A percentile compares a stretch with the other conserved stretches of the same genome.
These are phyloP conservation scores for Buddleja alternifolia DNA, from an alignment of 257 asterid genomes.

Conservation along the genomic window DNA sequence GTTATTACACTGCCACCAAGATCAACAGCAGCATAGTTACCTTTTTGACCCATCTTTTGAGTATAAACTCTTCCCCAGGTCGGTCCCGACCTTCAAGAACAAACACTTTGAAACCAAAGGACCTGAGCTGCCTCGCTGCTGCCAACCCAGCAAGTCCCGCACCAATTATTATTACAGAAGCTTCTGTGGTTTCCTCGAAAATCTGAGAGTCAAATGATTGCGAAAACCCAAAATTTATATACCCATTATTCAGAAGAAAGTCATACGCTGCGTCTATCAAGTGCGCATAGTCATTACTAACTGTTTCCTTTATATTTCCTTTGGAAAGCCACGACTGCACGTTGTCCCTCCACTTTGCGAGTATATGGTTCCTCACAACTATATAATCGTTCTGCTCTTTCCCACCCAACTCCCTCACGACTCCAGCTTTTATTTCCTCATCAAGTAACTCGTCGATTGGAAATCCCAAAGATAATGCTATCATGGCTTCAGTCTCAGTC, in stretches of 20 bases:
- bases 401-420: constrained; percentile 64
- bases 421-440: constrained; percentile 70
- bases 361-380: constrained; percentile 83
- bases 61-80: constrained; percentile 89
- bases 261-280: constrained; percentile 67
- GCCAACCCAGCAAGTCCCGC: constrained; percentile 83
- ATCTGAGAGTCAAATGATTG: constrained; percentile 46
- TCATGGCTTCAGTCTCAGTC: constrained; percentile 77
- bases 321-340: constrained; percentile 69
- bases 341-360: constrained; percentile 72
- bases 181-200: constrained; percentile 50
- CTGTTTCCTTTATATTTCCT: constrained; percentile 70
- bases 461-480: constrained; percentile 79
- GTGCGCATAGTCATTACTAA: constrained; percentile 63
- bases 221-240: constrained; percentile 76
- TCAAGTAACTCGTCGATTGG: constrained; percentile 77
- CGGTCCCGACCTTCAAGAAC: constrained; percentile 79
- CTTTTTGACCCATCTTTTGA: constrained; percentile 62
- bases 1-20: constrained; percentile 90
- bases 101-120: constrained; percentile 73
- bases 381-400: constrained; percentile 84
- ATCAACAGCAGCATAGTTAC: constrained; percentile 64
- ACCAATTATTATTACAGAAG: constrained; percentile 73
- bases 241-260: constrained; percentile 69
- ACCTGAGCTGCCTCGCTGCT: constrained; percentile 78